Evolutionary conservation across 1,284 basidiomycete species (phyloP), one percentile per base, ranked within the genome.

Genomic region (Cryptococcus jaspeensis): DNA sequence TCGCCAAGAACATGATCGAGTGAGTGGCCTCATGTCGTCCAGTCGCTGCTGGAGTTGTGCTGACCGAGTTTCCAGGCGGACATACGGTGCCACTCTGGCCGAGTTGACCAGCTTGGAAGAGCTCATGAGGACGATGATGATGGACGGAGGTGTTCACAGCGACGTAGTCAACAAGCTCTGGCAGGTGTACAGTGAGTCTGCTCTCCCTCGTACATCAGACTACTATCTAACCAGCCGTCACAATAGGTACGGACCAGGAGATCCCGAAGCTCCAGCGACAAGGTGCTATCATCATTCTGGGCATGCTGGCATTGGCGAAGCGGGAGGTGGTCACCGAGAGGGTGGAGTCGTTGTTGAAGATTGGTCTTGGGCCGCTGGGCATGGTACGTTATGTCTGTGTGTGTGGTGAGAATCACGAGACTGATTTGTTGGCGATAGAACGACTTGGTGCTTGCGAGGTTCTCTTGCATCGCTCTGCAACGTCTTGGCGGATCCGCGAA

Each of bases 1-100:
- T 99, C 48, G 85, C 94, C n/a, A 93, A 92, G 78, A 97, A 99
- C 74, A 91, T 99, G 86, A 92, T 99, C 52, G 89, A 94, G 92
- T 93, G 55, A 52, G 87, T 81, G n/a, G 3, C 25, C n/a, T 2
- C n/a, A 4, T n/a, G 15, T 40, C 51, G 36, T 52, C 6, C 22
- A 18, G 44, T n/a, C 28, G 15, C 39, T 39, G 20, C n/a, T n/a
- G 38, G 52, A 32, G 15, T 35, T 28, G 12, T 20, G 37, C 44
- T 53, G 39, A 55, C 23, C 2, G 45, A 48, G 13, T 37, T 22
- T 23, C 23, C 63, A 94, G 92, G 72, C 81, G 88, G 47, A 96
- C 93, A 0, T 93, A 92, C 68, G 84, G 88, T 28, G 90, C 94
- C 1, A 95, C 93, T 0, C 81, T 99, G 15, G 96, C 96, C 3